phyloP scores from a whole-genome alignment of 202 grass and related monocot genomes.

The Elaeis oleifera region DNA sequence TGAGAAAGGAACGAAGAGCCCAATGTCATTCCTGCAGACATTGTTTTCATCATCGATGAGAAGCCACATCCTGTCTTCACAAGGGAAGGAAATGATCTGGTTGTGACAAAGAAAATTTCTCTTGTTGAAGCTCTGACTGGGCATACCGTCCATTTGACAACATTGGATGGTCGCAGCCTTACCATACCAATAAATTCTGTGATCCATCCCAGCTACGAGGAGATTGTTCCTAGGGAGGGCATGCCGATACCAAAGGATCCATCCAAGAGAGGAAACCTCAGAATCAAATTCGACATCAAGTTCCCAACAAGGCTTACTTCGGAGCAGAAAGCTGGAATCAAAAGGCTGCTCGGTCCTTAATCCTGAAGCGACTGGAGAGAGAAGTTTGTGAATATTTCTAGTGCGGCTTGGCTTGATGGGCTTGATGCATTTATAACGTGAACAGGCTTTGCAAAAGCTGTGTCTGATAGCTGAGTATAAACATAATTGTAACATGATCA shows the following conservation, averaged over 20 bases:
- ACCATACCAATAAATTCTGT: not conserved
- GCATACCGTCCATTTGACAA: not conserved
- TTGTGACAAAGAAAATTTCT: not conserved
- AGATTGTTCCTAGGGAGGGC: constrained; percentile 2
- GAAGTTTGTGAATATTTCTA: too few relatives aligned
- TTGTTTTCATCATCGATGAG: constrained; percentile 4
- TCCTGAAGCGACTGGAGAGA: too few relatives aligned
- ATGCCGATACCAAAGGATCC: not conserved
- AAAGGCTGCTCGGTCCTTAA: not conserved
- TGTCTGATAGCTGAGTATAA: too few relatives aligned
- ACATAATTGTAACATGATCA: too few relatives aligned
- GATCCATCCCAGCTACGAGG: constrained; percentile 1
- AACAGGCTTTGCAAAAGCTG: too few relatives aligned
- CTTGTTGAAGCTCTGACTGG: not conserved
- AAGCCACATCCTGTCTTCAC: constrained; percentile 1
- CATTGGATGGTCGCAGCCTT: constrained; percentile 1
- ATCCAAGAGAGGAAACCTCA: not conserved
- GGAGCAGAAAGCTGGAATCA: constrained; percentile 2
- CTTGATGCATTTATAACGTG: too few relatives aligned
- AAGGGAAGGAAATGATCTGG: constrained; percentile 3
- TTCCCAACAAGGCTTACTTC: constrained; percentile 2
- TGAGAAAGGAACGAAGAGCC: not conserved
- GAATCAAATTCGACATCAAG: constrained; percentile 7
- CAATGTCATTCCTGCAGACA: not conserved
- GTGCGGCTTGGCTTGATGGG: too few relatives aligned